phyloP scores from a whole-genome alignment of 208 protist genomes.

The Phytomonas sp. region DNA sequence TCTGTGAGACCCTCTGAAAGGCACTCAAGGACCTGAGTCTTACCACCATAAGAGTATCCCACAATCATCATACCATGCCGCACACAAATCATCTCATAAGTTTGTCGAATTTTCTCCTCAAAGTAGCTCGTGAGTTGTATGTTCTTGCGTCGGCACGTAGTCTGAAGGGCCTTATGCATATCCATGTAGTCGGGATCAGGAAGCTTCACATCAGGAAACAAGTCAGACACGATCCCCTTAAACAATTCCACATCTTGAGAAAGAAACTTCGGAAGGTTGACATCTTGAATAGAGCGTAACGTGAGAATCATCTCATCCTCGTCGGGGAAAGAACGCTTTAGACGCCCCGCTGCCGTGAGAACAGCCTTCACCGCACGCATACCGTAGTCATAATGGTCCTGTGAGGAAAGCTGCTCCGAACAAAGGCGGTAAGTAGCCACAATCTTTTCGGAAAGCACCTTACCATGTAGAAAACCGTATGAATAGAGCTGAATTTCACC shows the following conservation, averaged over 20 bases:
- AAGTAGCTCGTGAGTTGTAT: constrained; percentile 89
- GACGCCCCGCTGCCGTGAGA: constrained; percentile 87
- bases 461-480: constrained; percentile 94
- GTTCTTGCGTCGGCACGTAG: constrained; percentile 50
- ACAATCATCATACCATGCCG: constrained; percentile 98
- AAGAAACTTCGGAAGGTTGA: constrained; percentile 94
- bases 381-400: constrained; percentile 97
- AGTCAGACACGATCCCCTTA: constrained; percentile 92
- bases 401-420: constrained; percentile 95
- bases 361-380: constrained; percentile 97
- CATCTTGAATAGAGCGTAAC: constrained; percentile 93
- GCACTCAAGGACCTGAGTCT: constrained; percentile 85
- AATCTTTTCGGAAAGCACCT: constrained; percentile 92
- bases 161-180: constrained; percentile 67
- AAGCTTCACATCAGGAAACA: constrained; percentile 89
- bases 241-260: constrained; percentile 95
- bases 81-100: constrained; percentile 96
- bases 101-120: constrained; percentile 86
- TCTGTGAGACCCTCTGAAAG: constrained; percentile 76
- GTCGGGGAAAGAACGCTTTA: constrained; percentile 87
- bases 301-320: constrained; percentile 93
- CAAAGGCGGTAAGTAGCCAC: constrained; percentile 94
- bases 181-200: constrained; percentile 86
- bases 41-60: constrained; percentile 90
- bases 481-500: constrained; percentile 97